Base-by-base conservation (phyloP, 371 early-diverging fungal species). In the Apophysomyces ossiformis region DNA sequence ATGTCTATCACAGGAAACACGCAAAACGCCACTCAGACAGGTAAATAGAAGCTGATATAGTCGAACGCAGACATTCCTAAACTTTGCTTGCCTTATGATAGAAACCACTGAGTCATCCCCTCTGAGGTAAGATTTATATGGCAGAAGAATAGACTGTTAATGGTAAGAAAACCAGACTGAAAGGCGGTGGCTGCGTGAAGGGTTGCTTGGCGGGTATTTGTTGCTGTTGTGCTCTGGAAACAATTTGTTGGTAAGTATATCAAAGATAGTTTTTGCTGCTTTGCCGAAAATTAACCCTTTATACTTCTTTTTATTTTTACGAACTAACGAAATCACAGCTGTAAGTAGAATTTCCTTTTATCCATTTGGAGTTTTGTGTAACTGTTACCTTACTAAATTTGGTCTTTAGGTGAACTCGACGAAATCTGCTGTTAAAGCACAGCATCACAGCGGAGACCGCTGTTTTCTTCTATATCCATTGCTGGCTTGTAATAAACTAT, bases 151-250 rank as follows among this genome's bases (percentile, higher is more conserved):
- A 45, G 16, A 13, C 46, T 45, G 16, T n/a, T 13, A 6, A 16
- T 43, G 7, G 4, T 18, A 46, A 37, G 26, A 26, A 26, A 26
- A 26, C 26, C 26, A 71, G 76, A 58, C 62, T 76, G 32, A 65
- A 72, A 45, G 76, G 76, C 61, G 76, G 76, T 68, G 76, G 76
- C 26, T 76, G 76, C 57, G 69, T 76, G 50, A 76, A 76, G 65
- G 76, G 70, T 61, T 76, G 76, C 57, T 67, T 76, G 54, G 72
- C 67, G 21, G 54, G 72, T 37, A 72, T 76, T 60, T 76, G 76
- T 65, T 76, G 68, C 72, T 76, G 76, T 64, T 74, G 74, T 61
- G 70, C 70, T 50, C 45, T 70, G 18, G 70, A 70, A 59, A 66
- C 70, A 26, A 66, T 70, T 21, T 70, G 70, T 54, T 70, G 70